Evolutionary conservation across 305 asterid genomes (phyloP).

Genomic region (Andrographis paniculata): DNA sequence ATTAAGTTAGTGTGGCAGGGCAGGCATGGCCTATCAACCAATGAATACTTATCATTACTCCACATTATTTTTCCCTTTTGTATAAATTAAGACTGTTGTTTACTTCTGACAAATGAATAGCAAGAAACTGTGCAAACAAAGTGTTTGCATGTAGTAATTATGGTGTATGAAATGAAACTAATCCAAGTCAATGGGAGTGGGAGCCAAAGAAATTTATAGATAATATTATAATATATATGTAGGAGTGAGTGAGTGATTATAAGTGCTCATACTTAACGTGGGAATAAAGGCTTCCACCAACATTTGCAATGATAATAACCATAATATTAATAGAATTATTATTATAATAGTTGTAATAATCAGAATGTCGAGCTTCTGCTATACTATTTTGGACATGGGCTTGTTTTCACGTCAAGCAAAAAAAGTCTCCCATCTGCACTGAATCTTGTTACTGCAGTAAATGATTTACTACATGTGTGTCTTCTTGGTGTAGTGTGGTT

Average conservation of each 20-base stretch:
- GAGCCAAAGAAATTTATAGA: background rate
- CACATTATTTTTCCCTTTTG: constrained; percentile 22
- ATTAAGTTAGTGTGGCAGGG: constrained; percentile 7
- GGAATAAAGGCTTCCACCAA: constrained; percentile 29
- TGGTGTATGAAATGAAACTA: background rate
- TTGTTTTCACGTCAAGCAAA: background rate
- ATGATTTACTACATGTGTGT: too few species aligned
- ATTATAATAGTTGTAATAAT: too few species aligned
- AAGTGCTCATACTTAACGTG: constrained; percentile 29
- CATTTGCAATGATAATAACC: constrained; percentile 24
- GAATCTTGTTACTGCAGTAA: background rate
- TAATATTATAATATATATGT: too few species aligned
- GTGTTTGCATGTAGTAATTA: too few species aligned
- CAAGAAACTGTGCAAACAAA: too few species aligned
- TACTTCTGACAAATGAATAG: too few species aligned
- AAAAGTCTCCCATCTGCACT: background rate
- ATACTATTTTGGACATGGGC: background rate
- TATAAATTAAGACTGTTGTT: constrained; percentile 24
- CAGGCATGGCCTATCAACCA: constrained; percentile 19
- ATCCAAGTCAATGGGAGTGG: background rate
- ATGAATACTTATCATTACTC: constrained; percentile 24
- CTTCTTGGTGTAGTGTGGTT: too few species aligned
- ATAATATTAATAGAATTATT: background rate
- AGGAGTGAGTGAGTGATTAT: constrained; percentile 3
- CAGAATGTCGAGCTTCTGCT: background rate